phyloP scores from a whole-genome alignment of 179 eudicot species.

The Actinidia chinensis region DNA sequence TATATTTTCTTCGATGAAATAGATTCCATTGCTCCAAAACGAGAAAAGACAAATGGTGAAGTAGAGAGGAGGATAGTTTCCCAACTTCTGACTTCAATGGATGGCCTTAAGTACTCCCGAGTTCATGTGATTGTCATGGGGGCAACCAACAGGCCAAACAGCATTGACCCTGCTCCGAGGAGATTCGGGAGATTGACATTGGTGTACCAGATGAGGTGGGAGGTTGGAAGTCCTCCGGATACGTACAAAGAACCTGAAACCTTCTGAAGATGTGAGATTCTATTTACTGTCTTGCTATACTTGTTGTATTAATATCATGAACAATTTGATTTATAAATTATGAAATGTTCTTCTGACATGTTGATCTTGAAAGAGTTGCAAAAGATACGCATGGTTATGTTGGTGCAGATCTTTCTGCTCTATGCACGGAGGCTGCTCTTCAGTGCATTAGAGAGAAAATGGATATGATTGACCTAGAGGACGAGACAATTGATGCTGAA shows the following conservation, averaged over 20 bases:
- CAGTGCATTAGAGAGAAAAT: conserved; percentile 87
- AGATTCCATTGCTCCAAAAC: conserved; percentile 70
- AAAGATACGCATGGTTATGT: conserved; percentile 79
- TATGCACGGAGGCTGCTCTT: conserved; percentile 80
- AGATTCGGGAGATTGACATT: conserved; percentile 66
- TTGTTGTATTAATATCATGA: neutral
- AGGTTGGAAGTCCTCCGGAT: conserved; percentile 63
- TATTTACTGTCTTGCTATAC: neutral
- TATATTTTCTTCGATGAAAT: conserved; percentile 73
- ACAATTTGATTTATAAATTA: neutral
- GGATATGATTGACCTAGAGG: conserved; percentile 78
- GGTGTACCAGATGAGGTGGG: conserved; percentile 84
- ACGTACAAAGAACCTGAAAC: conserved; percentile 69
- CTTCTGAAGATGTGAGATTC: conserved; percentile 56
- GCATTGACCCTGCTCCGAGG: conserved; percentile 68
- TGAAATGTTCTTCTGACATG: conserved; percentile 33
- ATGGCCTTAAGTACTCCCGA: conserved; percentile 66
- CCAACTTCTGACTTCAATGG: conserved; percentile 68
- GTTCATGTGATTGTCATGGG: conserved; percentile 75
- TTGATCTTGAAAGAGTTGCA: conserved; percentile 65
- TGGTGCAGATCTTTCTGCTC: conserved; percentile 79
- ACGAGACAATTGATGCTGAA: conserved; percentile 77
- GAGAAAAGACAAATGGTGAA: conserved; percentile 74
- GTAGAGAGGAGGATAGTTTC: conserved; percentile 67
- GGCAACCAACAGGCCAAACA: conserved; percentile 70